Evolutionary conservation across 805 yeast species (phyloP), one percentile per base, ranked within the genome.

Genomic region (Yarrowia hollandica): DNA sequence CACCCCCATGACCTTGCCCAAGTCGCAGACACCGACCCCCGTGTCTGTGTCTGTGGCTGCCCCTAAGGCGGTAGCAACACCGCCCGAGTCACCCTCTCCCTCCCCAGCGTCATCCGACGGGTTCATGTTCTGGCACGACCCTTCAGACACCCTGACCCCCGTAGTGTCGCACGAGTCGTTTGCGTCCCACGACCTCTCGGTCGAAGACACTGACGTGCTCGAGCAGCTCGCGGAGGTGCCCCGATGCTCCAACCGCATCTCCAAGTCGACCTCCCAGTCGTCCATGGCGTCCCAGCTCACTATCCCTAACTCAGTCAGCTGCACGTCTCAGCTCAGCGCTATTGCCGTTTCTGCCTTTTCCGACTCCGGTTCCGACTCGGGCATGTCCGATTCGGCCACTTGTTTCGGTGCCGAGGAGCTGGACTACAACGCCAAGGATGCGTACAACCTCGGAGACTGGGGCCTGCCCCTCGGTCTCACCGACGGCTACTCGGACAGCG

Each of bases 381-480:
- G 58, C 58, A 52, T 52, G 58, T 52, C 58, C 58, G 58, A 52
- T 19, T 52, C 58, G 42, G 58, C 58, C 42, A 52, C 58, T 52
- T 52, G 58, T 37, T 37, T 52, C 44, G 58, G 44, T 25, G 58
- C 25, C 41, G 44, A 52, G 34, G 58, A 52, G 44, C 44, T 52
- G 25, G 44, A 35, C 33, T 37, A 25, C 44, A 34, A 52, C 44
- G 44, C 26, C 44, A 52, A 52, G 42, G 58, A 52, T 14, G 58
- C 44, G 15, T 52, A 52, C 58, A 22, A 37, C 44, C 42, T 52
- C 38, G 58, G 44, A 16, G 58, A 52, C 44, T 52, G 58, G 58
- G 58, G 58, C 12, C 44, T 52, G 4, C 58, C 58, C 26, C 34
- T 25, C 10, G 34, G 26, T 12, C 42, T 52, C 22, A 52, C 58